Percentiles rank a stretch among this genome's conserved stretches.
Conservation (phyloP, 495 filamentous ascomycete genomes). For the Hyphodiscus hymeniophilus region DNA sequence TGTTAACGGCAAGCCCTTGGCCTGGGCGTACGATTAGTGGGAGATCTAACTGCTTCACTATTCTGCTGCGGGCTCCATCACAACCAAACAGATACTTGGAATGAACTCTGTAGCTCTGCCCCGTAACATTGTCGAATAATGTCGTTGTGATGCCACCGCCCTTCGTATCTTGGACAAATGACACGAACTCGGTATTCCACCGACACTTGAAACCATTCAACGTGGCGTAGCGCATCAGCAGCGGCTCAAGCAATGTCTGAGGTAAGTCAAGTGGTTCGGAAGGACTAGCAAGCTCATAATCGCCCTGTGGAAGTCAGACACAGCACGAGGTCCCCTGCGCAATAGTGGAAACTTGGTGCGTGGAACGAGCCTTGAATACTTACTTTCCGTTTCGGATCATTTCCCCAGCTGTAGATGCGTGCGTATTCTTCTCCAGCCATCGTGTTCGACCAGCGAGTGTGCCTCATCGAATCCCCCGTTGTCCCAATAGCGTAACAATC, state of each 20-base stretch:
- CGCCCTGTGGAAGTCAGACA: constrained; percentile 22
- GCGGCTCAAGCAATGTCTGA: constrained; percentile 34
- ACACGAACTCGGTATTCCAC: constrained; percentile 24
- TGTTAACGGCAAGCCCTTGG: not conserved
- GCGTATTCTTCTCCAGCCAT: constrained; percentile 47
- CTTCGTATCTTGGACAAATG: constrained; percentile 23
- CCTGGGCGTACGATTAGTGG: constrained; percentile 38
- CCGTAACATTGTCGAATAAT: constrained; percentile 31
- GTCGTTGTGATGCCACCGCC: constrained; percentile 22
- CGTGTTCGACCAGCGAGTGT: constrained; percentile 40
- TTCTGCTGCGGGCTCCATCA: constrained; percentile 38
- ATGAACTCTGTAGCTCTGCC: constrained; percentile 30
- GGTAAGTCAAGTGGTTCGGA: constrained; percentile 33
- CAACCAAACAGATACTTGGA: constrained; percentile 44
- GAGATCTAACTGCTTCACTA: constrained; percentile 37
- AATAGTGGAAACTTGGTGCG: constrained; percentile 10
- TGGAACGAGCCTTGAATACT: too few relatives aligned
- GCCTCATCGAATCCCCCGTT: constrained; percentile 30
- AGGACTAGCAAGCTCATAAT: constrained; percentile 34
- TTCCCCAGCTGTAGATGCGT: constrained; percentile 40
- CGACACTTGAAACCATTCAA: constrained; percentile 28
- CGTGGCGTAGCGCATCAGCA: constrained; percentile 30
- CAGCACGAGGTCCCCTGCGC: not conserved
- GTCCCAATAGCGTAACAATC: constrained; percentile 20
- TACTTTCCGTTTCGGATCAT: constrained; percentile 31